Evolutionary conservation across 345 rosid genomes (phyloP).

Genomic region (Anastatica hierochuntica): DNA sequence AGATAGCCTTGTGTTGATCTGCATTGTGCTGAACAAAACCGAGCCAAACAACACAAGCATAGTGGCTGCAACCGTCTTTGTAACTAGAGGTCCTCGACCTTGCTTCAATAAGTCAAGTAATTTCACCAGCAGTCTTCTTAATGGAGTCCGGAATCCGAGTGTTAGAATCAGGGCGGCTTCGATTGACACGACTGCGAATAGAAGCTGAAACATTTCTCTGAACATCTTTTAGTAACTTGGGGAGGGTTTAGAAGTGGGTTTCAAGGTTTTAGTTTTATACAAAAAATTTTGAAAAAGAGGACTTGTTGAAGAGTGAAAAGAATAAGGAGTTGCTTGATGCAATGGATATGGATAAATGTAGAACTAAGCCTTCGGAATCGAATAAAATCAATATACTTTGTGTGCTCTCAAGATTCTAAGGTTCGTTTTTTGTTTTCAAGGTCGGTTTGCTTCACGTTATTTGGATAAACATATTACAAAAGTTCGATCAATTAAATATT

Average conservation of each 20-base stretch:
- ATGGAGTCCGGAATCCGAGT: slow-evolving; percentile 25
- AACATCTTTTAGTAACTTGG: slow-evolving; percentile 3
- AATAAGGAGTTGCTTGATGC: slow-evolving; percentile 13
- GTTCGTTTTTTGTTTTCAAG: too few relatives aligned
- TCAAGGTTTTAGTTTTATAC: not conserved
- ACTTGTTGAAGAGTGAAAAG: slow-evolving; percentile 12
- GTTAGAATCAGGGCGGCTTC: slow-evolving; percentile 15
- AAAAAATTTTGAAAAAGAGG: slow-evolving; percentile 2
- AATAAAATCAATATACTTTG: not conserved
- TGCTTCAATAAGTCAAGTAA: slow-evolving; percentile 20
- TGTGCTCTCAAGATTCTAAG: too few relatives aligned
- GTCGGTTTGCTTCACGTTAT: too few relatives aligned
- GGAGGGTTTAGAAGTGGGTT: not conserved
- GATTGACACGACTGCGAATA: slow-evolving; percentile 11
- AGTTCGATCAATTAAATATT: too few relatives aligned
- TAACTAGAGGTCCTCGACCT: slow-evolving; percentile 23
- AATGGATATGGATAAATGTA: slow-evolving; percentile 7
- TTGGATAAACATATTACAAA: too few relatives aligned
- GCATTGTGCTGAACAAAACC: slow-evolving; percentile 18
- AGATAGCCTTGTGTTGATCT: slow-evolving; percentile 20
- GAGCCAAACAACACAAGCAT: slow-evolving; percentile 29
- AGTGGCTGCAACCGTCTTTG: slow-evolving; percentile 23
- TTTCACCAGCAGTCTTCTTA: slow-evolving; percentile 21
- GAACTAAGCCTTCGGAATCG: slow-evolving; percentile 10
- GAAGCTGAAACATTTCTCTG: slow-evolving; percentile 28